These are phyloP conservation scores for Volvox reticuliferus DNA, from an alignment of 139 green algal species.

Conservation along the genomic window DNA sequence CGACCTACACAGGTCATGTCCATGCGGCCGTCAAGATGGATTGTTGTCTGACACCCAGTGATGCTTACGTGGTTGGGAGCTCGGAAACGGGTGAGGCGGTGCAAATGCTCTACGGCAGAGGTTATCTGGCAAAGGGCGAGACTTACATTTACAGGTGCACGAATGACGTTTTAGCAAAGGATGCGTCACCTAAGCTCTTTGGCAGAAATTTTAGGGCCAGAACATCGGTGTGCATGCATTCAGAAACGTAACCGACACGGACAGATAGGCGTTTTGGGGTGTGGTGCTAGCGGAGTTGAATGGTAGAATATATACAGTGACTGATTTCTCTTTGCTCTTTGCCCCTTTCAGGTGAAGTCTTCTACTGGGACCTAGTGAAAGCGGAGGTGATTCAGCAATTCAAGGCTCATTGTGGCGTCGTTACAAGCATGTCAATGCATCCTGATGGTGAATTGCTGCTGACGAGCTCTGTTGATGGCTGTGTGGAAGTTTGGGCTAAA, in stretches of 20 bases:
- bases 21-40: constrained; percentile 83
- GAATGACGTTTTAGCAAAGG: too few relatives aligned
- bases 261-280: too few relatives aligned
- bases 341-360: constrained; percentile 74
- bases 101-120: neutral
- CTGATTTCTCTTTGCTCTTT: neutral
- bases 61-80: constrained; percentile 81
- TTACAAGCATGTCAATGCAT: constrained; percentile 85
- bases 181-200: too few relatives aligned
- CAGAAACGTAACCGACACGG: too few relatives aligned
- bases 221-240: too few relatives aligned
- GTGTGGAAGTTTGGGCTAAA: constrained; percentile 71
- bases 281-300: too few relatives aligned
- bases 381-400: constrained; percentile 69
- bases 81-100: constrained; percentile 82
- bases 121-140: too few relatives aligned
- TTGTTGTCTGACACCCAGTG: constrained; percentile 78
- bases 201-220: too few relatives aligned
- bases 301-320: too few relatives aligned
- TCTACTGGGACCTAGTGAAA: constrained; percentile 92
- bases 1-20: constrained; percentile 84
- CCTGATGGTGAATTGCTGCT: constrained; percentile 77
- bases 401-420: constrained; percentile 77
- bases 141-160: too few relatives aligned
- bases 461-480: constrained; percentile 84